Evolutionary conservation across 805 yeast genomes (phyloP).

Genomic region (Ogataea degrootiae): DNA sequence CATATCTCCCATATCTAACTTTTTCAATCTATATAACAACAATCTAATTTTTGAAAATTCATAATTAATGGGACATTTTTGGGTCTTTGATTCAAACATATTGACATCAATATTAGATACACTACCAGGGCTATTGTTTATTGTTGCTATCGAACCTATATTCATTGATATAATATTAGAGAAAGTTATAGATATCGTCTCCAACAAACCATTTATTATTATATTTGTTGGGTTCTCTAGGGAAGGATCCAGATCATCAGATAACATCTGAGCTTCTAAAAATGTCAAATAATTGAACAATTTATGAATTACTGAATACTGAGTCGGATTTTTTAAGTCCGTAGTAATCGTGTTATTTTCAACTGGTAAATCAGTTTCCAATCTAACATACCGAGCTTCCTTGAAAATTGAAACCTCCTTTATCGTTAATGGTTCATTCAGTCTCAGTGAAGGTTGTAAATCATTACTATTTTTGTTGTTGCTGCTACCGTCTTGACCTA

Average conservation of each 20-base stretch:
- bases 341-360: too few species aligned
- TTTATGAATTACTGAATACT: not conserved
- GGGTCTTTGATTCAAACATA: too few species aligned
- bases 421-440: not conserved
- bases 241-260: too few species aligned
- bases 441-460: not conserved
- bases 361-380: too few species aligned
- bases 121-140: too few species aligned
- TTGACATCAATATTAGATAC: too few species aligned
- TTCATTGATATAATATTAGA: slow-evolving; percentile 12
- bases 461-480: too few species aligned
- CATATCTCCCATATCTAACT: not conserved
- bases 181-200: slow-evolving; percentile 18
- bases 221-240: slow-evolving; percentile 1
- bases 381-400: slow-evolving; percentile 4
- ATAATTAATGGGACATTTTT: not conserved
- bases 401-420: slow-evolving; percentile 5
- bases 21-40: slow-evolving; percentile 6
- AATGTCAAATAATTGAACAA: slow-evolving; percentile 8
- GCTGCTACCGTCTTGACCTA: too few species aligned
- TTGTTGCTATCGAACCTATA: too few species aligned
- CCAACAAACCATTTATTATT: slow-evolving; percentile 24
- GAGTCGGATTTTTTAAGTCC: not conserved
- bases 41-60: not conserved
- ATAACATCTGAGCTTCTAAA: slow-evolving; percentile 3